Base-by-base conservation (phyloP, 2,329 filamentous ascomycete species). In the Bipolaris gigantea region DNA sequence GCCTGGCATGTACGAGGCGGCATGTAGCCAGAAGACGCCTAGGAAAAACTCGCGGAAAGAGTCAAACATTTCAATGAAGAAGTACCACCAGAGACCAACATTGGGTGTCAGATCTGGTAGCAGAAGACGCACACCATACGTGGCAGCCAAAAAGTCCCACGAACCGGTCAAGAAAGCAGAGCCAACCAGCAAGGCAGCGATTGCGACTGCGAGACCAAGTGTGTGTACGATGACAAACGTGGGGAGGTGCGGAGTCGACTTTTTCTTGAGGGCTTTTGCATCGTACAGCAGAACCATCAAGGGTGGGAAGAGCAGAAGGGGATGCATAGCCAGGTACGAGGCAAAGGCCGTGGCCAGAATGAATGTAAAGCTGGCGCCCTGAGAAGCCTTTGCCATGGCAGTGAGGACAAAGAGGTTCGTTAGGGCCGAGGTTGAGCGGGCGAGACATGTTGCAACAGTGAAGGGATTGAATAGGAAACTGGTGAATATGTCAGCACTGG, bases 61-160 rank as follows among this genome's bases (percentile, higher is more conserved):
- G 76, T 99, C 94, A 73, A 99, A 99, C 86, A 99, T 99, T 73
- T 99, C 93, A 63, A 95, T 96, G 72, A 99, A 97, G 77, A 99
- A 99, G 76, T 99, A 99, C 94, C 94, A 99, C 94, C 94, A 99
- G 1, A 99, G 81, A 1, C 94, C 94, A 27, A 95, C 89, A 62
- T 97, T 99, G 11, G 94, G 94, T 0, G 93, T 95, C 36, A 99
- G 81, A 71, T 99, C 94, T 8, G 92, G 90, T 2, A 99, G 83
- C 1, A 94, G 86, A 34, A 99, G 82, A 65, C 96, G 92, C 42
- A 96, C 90, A 63, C 93, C 92, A 75, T 99, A 99, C 0, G 94
- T 97, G 18, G 92, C 91, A 7, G 83, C 76, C 18, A 97, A 75
- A 69, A 97, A 99, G 58, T 92, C 87, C 89, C 90, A 96, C 2